Evolutionary conservation across 1,284 basidiomycete species (phyloP), one percentile per base, ranked within the genome.

Genomic region (Ceratobasidium sp.): DNA sequence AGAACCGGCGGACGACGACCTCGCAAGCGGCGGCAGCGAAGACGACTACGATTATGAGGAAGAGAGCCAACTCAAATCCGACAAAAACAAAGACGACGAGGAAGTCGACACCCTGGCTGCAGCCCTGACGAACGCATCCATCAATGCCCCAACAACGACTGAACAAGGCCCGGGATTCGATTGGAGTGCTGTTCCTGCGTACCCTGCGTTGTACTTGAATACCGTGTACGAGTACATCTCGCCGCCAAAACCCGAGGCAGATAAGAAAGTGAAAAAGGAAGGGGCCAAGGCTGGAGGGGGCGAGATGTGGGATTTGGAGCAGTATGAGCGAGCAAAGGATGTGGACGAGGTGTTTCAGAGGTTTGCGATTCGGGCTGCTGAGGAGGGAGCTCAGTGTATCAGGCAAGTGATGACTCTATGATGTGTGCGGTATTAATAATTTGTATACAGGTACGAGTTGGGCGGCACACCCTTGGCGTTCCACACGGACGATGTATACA

Each of bases 301-400:
- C 11, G 79, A 67, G 13, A 56, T 74, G 42, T 94, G 91, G 92
- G 84, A 85, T 3, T 84, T 88, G 10, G 94, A 96, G 82, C 85
- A 87, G 17, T 96, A 94, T 80, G 94, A 95, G 83, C 90, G 92
- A 81, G 92, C 92, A 42, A 82, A 92, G 71, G 86, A 92, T 39
- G 86, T 92, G 37, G 94, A 96, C 82, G 88, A 89, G 64, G 88
- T 92, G 1, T 96, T 96, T 82, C 90, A 94, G 79, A 86, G 88
- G n/a, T 96, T 96, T 82, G 89, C 88, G 66, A 89, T 89, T 81
- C 87, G 93, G 35, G 89, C 92, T 13, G 86, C 84, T 47, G 86
- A 87, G 79, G 90, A 92, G 81, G 89, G 90, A 42, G 87, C 91
- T 78, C 94, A 96, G 81, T 94, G 94, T 81, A 85, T 96, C 58